A percentile compares a stretch with the other conserved stretches of the same genome.
These are phyloP conservation scores for Planoprotostelium fungivorum DNA, from an alignment of 78 protist genomes.

Conservation along the genomic window DNA sequence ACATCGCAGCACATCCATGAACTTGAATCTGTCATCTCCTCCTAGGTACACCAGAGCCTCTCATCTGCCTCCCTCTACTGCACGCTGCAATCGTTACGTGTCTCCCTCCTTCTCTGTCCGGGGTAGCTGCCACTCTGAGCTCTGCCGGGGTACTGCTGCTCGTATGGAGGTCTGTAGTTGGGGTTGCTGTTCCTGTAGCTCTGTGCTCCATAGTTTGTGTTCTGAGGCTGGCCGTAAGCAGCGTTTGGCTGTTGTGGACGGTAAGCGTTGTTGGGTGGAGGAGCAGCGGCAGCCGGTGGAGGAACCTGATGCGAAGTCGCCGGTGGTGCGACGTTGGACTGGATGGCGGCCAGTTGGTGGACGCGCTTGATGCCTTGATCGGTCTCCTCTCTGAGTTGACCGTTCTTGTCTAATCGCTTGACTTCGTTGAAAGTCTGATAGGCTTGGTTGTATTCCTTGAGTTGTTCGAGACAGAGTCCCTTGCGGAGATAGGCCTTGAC, in stretches of 20 bases:
- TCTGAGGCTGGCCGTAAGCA: background rate
- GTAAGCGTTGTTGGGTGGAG: background rate
- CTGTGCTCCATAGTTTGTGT: too few relatives aligned
- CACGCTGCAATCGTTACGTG: background rate
- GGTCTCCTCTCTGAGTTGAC: background rate
- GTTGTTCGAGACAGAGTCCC: conserved; percentile 48
- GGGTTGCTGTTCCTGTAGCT: background rate
- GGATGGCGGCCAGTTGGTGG: background rate
- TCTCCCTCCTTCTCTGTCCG: background rate
- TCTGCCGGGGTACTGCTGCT: background rate
- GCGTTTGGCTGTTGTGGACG: background rate
- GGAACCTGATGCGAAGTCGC: background rate
- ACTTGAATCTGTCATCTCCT: too few relatives aligned
- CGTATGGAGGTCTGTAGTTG: background rate
- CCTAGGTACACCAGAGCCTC: too few relatives aligned
- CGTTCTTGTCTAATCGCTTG: background rate
- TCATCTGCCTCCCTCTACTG: too few relatives aligned
- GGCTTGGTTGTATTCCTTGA: background rate
- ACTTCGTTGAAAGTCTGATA: background rate
- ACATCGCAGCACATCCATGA: too few relatives aligned
- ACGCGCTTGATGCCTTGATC: background rate
- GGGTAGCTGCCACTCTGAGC: background rate
- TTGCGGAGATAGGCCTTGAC: conserved; percentile 61
- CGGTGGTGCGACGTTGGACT: background rate
- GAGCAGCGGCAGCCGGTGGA: background rate